These are phyloP conservation scores for Aspergillus terreus DNA, from an alignment of 2,329 filamentous ascomycete genomes.

Conservation along the genomic window DNA sequence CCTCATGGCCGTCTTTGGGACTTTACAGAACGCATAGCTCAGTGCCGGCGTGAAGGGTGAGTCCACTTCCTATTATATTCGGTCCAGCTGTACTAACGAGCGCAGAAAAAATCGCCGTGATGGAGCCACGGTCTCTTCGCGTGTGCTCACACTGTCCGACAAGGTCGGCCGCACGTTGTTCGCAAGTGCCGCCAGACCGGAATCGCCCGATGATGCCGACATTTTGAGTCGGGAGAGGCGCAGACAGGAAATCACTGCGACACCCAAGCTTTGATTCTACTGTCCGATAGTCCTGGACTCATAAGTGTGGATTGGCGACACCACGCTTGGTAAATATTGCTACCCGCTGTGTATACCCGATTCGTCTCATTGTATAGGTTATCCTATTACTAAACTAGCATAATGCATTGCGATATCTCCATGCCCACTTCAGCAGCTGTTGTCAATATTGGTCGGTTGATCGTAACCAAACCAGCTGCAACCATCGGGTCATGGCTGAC, in stretches of 20 bases:
- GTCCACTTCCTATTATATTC: constrained; percentile 9
- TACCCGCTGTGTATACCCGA: not conserved
- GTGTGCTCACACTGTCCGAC: constrained; percentile 76
- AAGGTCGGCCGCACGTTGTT: constrained; percentile 68
- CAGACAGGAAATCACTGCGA: constrained; percentile 34
- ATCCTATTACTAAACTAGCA: too few relatives aligned
- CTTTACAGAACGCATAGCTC: constrained; percentile 83
- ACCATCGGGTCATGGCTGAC: too few relatives aligned
- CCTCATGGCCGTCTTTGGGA: constrained; percentile 80
- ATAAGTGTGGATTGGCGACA: not conserved
- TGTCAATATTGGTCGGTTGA: not conserved
- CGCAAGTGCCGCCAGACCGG: constrained; percentile 26
- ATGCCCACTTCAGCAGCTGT: not conserved
- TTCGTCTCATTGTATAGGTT: not conserved
- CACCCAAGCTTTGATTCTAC: constrained; percentile 25
- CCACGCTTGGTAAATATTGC: not conserved
- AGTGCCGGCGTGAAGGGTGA: constrained; percentile 73
- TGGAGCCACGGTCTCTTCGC: constrained; percentile 77
- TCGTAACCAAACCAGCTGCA: too few relatives aligned
- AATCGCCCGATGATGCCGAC: constrained; percentile 22
- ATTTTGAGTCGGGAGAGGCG: constrained; percentile 35
- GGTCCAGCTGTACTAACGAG: constrained; percentile 1
- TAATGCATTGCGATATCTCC: too few relatives aligned
- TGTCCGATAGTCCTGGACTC: not conserved
- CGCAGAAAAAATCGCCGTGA: constrained; percentile 82